phyloP scores from a whole-genome alignment of 352 stramenopile genomes.

The Globisporangium takayamanum region DNA sequence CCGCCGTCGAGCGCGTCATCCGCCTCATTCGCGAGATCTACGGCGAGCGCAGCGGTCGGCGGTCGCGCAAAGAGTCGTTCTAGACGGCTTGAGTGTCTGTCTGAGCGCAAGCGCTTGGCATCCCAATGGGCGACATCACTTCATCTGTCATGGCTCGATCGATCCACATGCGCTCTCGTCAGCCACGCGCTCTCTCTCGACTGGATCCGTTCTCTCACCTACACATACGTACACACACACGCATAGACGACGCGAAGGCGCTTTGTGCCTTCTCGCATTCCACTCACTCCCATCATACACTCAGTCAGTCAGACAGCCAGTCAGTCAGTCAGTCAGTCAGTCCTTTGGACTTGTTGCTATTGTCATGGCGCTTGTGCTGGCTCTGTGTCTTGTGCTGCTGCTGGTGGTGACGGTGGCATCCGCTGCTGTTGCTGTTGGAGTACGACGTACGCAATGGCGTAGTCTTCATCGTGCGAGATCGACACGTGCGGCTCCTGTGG shows the following conservation, averaged over 20 bases:
- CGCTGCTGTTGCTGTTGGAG: constrained; percentile 35
- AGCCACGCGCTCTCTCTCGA: background rate
- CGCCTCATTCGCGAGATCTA: constrained; percentile 64
- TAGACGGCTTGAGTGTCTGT: constrained; percentile 9
- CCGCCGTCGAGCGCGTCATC: constrained; percentile 51
- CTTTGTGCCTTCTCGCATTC: too few species aligned
- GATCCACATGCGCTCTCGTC: too few species aligned
- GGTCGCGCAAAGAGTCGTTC: constrained; percentile 48
- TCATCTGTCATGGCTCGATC: too few species aligned
- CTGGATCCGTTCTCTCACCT: background rate
- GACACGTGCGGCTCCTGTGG: constrained; percentile 55
- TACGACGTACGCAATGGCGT: constrained; percentile 74
- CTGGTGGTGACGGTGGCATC: background rate
- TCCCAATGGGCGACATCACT: too few species aligned
- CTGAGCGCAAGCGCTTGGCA: background rate
- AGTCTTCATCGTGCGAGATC: constrained; percentile 79
- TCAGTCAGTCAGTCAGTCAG: background rate
- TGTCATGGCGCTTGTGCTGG: too few species aligned
- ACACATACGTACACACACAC: background rate
- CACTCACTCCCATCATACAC: background rate
- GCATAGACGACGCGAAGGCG: background rate
- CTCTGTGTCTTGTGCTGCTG: background rate
- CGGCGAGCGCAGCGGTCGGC: constrained; percentile 31
- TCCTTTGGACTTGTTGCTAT: background rate
- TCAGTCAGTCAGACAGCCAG: background rate